Evolutionary conservation across 1,284 basidiomycete genomes (phyloP), one percentile per base, ranked within the genome.

Genomic region (Moesziomyces parantarcticus): DNA sequence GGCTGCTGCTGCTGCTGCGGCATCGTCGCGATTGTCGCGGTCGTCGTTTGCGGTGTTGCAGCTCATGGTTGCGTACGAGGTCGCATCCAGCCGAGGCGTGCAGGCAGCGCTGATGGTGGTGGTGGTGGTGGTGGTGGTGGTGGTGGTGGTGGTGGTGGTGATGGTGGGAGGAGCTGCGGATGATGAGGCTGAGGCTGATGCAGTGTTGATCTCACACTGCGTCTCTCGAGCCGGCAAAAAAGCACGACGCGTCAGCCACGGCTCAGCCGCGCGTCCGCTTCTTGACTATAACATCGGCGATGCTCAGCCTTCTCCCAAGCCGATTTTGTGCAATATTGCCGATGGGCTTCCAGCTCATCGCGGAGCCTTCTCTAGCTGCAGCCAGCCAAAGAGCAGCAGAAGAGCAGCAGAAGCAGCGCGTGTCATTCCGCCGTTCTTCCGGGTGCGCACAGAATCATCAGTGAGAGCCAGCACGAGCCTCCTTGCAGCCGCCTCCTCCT

Each of bases 31-130:
- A 34, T 47, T 63, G 60, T 60, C 64, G 11, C 59, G 57, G 25
- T 67, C 70, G 29, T 41, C 40, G 58, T 50, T 53, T 53, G 62
- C 39, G 41, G 70, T 47, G 32, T 67, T 64, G 64, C 64, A 73
- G 60, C 64, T 73, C 70, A 73, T 73, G 34, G 51, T 69, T 41
- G 21, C 23, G 51, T 13, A 13, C 8, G 20, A 36, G 7, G 5
- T 21, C 29, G 16, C 21, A 34, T 58, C 44, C 34, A 32, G 23
- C 25, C 3, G 25, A 45, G 40, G 21, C 25, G 44, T 46, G 44
- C 18, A 23, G 25, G 45, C 26, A 32, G 26, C 23, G 45, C 18
- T 23, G 45, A 21, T 18, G 46, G 11, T 34, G 46, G 34, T 34
- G 42, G 39, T 36, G 41, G 53, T 41, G 53, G n/a, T 18, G 46